phyloP scores from a whole-genome alignment of 2,329 filamentous ascomycete genomes.

The Penicillium paneum region DNA sequence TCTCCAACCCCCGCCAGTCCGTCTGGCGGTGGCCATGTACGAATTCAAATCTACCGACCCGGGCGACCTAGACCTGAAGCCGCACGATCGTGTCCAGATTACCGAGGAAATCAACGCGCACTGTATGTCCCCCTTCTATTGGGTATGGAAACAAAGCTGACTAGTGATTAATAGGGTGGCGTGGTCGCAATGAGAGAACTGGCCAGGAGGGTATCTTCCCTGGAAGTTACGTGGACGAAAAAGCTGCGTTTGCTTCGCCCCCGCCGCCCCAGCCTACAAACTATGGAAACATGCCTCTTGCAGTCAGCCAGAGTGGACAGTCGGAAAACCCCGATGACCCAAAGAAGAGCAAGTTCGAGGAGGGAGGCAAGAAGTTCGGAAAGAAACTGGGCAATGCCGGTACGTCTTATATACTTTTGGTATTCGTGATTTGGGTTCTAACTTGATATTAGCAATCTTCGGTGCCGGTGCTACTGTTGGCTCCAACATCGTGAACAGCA shows the following conservation, averaged over 20 bases:
- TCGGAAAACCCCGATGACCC: conserved; percentile 43
- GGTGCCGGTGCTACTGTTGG: conserved; percentile 90
- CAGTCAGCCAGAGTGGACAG: conserved; percentile 59
- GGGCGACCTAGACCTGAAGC: conserved; percentile 76
- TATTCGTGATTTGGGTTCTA: conserved; percentile 11
- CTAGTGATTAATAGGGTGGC: conserved; percentile 56
- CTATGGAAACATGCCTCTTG: conserved; percentile 67
- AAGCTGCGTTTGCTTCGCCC: conserved; percentile 42
- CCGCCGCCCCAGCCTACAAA: conserved; percentile 33
- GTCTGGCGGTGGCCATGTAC: conserved; percentile 77
- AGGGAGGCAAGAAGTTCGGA: conserved; percentile 89
- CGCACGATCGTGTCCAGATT: conserved; percentile 76
- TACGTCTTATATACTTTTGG: conserved; percentile 27
- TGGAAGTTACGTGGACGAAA: conserved; percentile 79
- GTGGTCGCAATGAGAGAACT: conserved; percentile 79
- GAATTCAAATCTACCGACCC: conserved; percentile 74
- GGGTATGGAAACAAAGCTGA: conserved; percentile 5
- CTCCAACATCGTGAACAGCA: conserved; percentile 83
- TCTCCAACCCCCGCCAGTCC: conserved; percentile 50
- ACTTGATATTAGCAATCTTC: conserved; percentile 65
- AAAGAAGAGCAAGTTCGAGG: conserved; percentile 61
- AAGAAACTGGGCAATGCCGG: conserved; percentile 81
- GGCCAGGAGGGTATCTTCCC: conserved; percentile 90
- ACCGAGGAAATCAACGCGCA: conserved; percentile 93
- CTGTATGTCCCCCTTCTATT: conserved; percentile 50